Conservation (phyloP, 2,329 filamentous ascomycete species). For the Xylaria sp. region DNA sequence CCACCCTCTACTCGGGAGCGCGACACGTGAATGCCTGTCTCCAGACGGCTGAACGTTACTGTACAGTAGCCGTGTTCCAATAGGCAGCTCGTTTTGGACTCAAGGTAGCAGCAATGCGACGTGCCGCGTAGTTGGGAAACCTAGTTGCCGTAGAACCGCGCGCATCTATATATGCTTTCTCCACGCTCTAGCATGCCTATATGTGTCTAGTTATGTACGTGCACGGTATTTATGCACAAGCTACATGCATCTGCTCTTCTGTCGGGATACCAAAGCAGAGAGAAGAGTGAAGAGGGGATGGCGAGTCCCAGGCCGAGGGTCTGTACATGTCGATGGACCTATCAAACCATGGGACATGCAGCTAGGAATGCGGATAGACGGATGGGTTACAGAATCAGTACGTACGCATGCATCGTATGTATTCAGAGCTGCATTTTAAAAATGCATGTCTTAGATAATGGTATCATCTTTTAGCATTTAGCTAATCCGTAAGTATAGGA, state of each 20-base stretch:
- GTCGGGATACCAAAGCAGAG: constrained; percentile 7
- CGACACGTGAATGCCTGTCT: constrained; percentile 31
- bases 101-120: constrained; percentile 30
- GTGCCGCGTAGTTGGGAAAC: constrained; percentile 22
- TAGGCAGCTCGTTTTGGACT: constrained; percentile 3
- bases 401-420: constrained; percentile 5
- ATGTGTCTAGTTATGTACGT: constrained; percentile 15
- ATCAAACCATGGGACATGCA: constrained; percentile 16
- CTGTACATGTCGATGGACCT: constrained; percentile 14
- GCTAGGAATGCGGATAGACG: constrained; percentile 13
- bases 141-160: constrained; percentile 16
- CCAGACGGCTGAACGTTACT: constrained; percentile 3
- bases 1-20: constrained; percentile 5
- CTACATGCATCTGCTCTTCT: constrained; percentile 18
- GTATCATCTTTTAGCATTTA: constrained; percentile 6
- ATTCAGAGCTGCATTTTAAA: constrained; percentile 14
- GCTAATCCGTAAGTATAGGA: background rate
- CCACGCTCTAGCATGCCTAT: constrained; percentile 1
- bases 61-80: background rate
- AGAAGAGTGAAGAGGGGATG: constrained; percentile 15
- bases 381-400: background rate
- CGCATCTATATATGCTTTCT: constrained; percentile 14
- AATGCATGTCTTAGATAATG: constrained; percentile 29
- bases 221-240: constrained; percentile 37
- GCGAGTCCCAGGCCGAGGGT: constrained; percentile 27